Base-by-base conservation (phyloP, 805 yeast genomes). In the Nadsonia fulvescens region DNA sequence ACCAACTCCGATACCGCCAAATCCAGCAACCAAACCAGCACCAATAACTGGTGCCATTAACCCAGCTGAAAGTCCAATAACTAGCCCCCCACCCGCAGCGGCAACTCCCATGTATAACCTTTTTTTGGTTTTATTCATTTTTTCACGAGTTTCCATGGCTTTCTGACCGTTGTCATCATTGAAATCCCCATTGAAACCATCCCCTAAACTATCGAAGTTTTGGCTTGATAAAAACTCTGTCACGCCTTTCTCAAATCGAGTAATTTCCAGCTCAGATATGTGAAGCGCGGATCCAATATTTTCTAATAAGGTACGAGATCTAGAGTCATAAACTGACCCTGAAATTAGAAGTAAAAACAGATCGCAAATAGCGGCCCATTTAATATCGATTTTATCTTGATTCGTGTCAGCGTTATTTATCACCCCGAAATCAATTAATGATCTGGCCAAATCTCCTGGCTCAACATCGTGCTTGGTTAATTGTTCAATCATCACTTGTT, bases 1-100 rank as follows among this genome's bases (percentile, higher is more conserved):
- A 1, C 78, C 60, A 12, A 91, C 76, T 15, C 99, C 99, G 12
- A 86, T 68, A 0, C 98, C 86, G 2, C 95, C 72, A 20, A 89
- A 57, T 9, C 96, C 99, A 3, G 96, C 96, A 2, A 96, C 98
- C 15, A 89, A 44, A 42, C 99, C 99, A 2, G 96, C 96, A 26
- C 96, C 96, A 42, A 89, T 91, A 2, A 91, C 93, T 0, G 99
- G 99, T 0, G 98, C 98, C 23, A 89, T 54, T 22, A 89, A 51
- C 5, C 99, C 99, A 6, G 93, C 96, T 33, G 94, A 79, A 11
- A 89, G 56, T 2, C 99, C 99, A 32, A 89, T 66, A 2, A 89
- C 93, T 12, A 89, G 56, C 1, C 93, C 83, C 2, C 99, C 99
- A 15, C 96, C 96, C 9, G 83, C 61, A 5, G 96, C 89, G 0